These are phyloP conservation scores for Ceratobasidium sp. DNA, from an alignment of 1,284 basidiomycete species.

Conservation along the genomic window DNA sequence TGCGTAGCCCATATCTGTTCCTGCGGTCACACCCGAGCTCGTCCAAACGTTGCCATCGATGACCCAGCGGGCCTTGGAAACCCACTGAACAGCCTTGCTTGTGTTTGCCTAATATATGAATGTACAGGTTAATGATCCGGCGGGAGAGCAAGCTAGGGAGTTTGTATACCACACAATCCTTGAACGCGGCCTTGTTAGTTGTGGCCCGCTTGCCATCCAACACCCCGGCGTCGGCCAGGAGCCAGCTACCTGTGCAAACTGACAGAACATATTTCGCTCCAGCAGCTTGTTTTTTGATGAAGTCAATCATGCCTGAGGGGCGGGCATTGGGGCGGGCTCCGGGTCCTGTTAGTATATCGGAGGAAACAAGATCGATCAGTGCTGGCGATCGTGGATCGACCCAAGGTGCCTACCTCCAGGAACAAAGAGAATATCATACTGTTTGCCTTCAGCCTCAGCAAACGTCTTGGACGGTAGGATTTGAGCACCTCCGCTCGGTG, in stretches of 20 bases:
- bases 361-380: neutral
- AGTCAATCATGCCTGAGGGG: constrained; percentile 21
- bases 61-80: constrained; percentile 52
- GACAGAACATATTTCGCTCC: constrained; percentile 34
- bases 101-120: constrained; percentile 1
- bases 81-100: constrained; percentile 44
- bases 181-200: constrained; percentile 36
- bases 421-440: constrained; percentile 38
- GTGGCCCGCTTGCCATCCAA: constrained; percentile 39
- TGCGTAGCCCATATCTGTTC: constrained; percentile 50
- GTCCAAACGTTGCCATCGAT: constrained; percentile 54
- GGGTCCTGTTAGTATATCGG: constrained; percentile 4
- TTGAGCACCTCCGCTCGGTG: constrained; percentile 30
- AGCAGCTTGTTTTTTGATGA: constrained; percentile 16
- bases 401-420: constrained; percentile 27
- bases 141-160: neutral
- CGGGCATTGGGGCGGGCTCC: constrained; percentile 14
- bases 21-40: constrained; percentile 52
- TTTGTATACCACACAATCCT: constrained; percentile 12
- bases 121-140: neutral
- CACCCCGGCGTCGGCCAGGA: constrained; percentile 37
- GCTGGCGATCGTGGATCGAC: neutral
- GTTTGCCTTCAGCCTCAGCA: constrained; percentile 29
- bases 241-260: constrained; percentile 40
- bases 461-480: constrained; percentile 30